Base-by-base conservation (phyloP, 768 basidiomycete species). In the Suillus weaverae region DNA sequence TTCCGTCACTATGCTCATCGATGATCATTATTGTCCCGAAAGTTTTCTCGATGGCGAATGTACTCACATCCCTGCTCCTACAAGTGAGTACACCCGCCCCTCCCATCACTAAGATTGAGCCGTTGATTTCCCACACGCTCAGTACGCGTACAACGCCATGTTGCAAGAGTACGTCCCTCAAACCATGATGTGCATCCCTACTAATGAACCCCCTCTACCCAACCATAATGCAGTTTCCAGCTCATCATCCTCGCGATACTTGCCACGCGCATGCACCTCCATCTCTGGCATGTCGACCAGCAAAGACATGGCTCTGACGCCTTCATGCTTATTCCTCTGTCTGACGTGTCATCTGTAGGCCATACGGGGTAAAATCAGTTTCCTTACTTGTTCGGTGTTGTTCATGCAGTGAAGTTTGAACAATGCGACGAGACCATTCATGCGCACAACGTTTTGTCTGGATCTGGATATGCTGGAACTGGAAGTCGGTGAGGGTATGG, bases 201-300 rank as follows among this genome's bases (percentile, higher is more conserved):
- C 36, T 38, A 22, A 56, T 2, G 26, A 22, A 16, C n/a, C 14
- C 8, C 55, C 8, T n/a, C 13, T 20, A 20, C 53, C 9, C 10
- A 46, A 46, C 43, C 9, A 10, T n/a, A n/a, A 54, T 14, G 13
- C 51, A 62, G 61, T 35, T 35, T 50, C 38, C 62, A 63, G 30
- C 9, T 56, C 32, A 53, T 63, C 26, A 61, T 63, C 22, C 62
- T 60, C 38, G 55, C 62, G 14, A 59, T 63, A 16, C 48, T 62
- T 13, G 62, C 51, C 22, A 54, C 57, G 16, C 62, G 56, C 18
- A 63, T 63, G 62, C 62, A 63, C 22, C 62, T 63, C 38, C 38
- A 63, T 32, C 62, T 63, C 16, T 56, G 51, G 57, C 54, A 63
- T 36, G 18, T 60, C 26, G 62, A 56, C 55, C 56, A 57, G 2